Evolutionary conservation across 2,329 filamentous ascomycete species (phyloP).

Genomic region (Fusarium succisae): DNA sequence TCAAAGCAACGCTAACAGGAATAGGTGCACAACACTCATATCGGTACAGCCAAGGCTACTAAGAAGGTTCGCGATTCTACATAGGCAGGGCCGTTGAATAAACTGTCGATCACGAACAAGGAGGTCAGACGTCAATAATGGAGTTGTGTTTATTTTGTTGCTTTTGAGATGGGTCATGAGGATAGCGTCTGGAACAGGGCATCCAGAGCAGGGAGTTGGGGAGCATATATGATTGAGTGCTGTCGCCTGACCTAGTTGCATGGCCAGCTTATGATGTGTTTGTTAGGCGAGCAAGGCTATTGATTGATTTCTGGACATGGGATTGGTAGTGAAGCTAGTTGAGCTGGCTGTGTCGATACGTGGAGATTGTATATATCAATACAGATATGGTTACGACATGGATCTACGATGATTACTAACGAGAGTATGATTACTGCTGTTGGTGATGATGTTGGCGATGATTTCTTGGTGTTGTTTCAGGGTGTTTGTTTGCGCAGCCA

Average conservation of each 20-base stretch:
- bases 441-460: not conserved
- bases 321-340: constrained; percentile 4
- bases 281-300: constrained; percentile 28
- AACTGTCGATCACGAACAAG: not conserved
- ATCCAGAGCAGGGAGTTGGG: constrained; percentile 34
- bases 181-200: constrained; percentile 23
- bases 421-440: not conserved
- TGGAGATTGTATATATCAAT: constrained; percentile 38
- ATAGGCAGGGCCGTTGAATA: constrained; percentile 14
- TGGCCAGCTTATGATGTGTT: constrained; percentile 33
- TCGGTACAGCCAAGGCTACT: constrained; percentile 84
- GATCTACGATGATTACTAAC: not conserved
- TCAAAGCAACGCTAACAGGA: constrained; percentile 1
- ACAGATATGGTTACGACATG: constrained; percentile 31
- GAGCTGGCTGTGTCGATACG: constrained; percentile 10
- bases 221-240: constrained; percentile 37
- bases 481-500: not conserved
- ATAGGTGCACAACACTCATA: constrained; percentile 87
- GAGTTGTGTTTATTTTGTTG: constrained; percentile 7
- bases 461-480: not conserved
- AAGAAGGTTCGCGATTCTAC: constrained; percentile 63
- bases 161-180: constrained; percentile 13
- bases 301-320: constrained; percentile 36
- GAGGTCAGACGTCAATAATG: not conserved
- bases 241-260: not conserved